Evolutionary conservation across 2,329 filamentous ascomycete genomes (phyloP).

Genomic region (Verticillium albo-atrum): DNA sequence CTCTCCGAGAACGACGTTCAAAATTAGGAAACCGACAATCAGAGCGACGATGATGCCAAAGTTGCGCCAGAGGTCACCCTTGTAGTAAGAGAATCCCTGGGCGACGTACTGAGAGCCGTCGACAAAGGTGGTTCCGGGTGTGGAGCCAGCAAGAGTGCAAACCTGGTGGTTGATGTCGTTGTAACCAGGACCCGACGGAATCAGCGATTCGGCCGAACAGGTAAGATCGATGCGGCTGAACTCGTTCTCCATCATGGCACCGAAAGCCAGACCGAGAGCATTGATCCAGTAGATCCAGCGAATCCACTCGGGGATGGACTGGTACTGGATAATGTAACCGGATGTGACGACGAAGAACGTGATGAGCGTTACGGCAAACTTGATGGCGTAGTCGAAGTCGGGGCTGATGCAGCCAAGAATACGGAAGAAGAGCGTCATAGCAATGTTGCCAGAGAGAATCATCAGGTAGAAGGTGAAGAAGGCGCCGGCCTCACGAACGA

Average conservation of each 20-base stretch:
- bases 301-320: slow-evolving; percentile 69
- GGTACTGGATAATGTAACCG: slow-evolving; percentile 80
- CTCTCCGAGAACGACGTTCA: slow-evolving; percentile 78
- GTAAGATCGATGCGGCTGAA: slow-evolving; percentile 66
- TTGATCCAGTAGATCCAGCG: slow-evolving; percentile 80
- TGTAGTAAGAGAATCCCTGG: slow-evolving; percentile 62
- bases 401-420: slow-evolving; percentile 71
- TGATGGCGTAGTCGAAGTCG: slow-evolving; percentile 82
- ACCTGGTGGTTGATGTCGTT: slow-evolving; percentile 69
- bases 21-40: slow-evolving; percentile 68
- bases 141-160: slow-evolving; percentile 73
- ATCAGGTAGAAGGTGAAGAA: slow-evolving; percentile 77
- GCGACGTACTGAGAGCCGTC: slow-evolving; percentile 66
- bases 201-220: slow-evolving; percentile 62
- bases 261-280: slow-evolving; percentile 69
- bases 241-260: slow-evolving; percentile 81
- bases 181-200: slow-evolving; percentile 69
- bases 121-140: slow-evolving; percentile 58
- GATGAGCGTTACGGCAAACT: slow-evolving; percentile 74
- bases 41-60: slow-evolving; percentile 76
- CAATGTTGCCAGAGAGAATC: slow-evolving; percentile 63
- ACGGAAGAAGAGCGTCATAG: slow-evolving; percentile 74
- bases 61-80: slow-evolving; percentile 72
- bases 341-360: slow-evolving; percentile 78
- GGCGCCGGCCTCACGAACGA: slow-evolving; percentile 64